These are phyloP conservation scores for Lasiosphaeris hirsuta DNA, from an alignment of 495 filamentous ascomycete genomes.

Conservation along the genomic window DNA sequence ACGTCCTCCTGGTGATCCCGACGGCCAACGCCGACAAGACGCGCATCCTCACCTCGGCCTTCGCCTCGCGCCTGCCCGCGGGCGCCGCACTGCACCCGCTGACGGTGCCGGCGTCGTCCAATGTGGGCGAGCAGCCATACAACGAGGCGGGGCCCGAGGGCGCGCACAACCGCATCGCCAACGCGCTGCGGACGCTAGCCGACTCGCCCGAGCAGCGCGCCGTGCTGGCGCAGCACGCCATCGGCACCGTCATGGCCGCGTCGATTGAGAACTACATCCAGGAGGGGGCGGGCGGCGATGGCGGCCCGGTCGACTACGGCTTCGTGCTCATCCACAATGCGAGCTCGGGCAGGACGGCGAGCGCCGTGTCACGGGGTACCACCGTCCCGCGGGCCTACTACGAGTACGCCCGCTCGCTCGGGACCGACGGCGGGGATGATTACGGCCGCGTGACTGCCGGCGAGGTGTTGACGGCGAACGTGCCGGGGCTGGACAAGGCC, in stretches of 20 bases:
- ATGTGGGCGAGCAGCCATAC: conserved; percentile 26
- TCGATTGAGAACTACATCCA: conserved; percentile 21
- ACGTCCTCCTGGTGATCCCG: conserved; percentile 17
- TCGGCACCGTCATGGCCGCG: conserved; percentile 10
- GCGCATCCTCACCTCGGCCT: neutral
- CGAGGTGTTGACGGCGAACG: conserved; percentile 4
- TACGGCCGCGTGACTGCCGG: conserved; percentile 20
- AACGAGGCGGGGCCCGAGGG: conserved; percentile 12
- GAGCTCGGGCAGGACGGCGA: neutral
- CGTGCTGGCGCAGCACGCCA: neutral
- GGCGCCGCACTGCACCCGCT: neutral
- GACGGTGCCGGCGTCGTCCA: conserved; percentile 10
- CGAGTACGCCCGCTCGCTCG: conserved; percentile 7
- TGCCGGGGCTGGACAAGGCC: conserved; percentile 13
- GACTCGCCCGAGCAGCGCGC: neutral
- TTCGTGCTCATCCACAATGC: conserved; percentile 18
- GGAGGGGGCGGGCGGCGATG: neutral
- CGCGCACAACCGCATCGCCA: conserved; percentile 16
- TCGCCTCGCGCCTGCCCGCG: neutral
- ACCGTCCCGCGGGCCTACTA: conserved; percentile 16
- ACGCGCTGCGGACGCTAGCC: neutral
- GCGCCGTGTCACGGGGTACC: conserved; percentile 11
- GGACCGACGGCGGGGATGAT: conserved; percentile 9
- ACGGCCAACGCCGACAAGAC: conserved; percentile 15
- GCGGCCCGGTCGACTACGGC: conserved; percentile 17